Percentiles rank a stretch among this genome's conserved stretches.
These are phyloP conservation scores for Acanthamoeba sp. DNA, from an alignment of 208 protist species.

Conservation along the genomic window DNA sequence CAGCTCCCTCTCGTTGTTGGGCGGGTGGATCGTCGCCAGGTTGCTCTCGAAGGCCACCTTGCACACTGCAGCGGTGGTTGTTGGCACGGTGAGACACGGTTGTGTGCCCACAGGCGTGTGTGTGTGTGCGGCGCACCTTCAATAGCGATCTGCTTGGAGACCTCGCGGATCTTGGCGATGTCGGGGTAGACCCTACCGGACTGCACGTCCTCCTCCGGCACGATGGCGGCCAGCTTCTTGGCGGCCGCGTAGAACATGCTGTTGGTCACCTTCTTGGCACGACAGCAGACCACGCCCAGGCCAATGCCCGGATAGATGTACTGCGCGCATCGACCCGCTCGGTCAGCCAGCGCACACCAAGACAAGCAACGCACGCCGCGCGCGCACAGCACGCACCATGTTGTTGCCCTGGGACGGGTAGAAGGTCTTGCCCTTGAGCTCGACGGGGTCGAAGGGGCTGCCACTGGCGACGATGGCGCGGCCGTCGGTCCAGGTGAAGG, in stretches of 20 bases:
- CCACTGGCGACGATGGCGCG: constrained; percentile 96
- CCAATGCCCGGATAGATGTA: constrained; percentile 92
- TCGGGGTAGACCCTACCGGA: constrained; percentile 79
- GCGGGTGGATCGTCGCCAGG: constrained; percentile 36
- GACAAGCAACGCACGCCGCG: background rate
- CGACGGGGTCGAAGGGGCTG: constrained; percentile 94
- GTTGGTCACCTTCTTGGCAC: constrained; percentile 92
- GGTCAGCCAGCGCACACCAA: background rate
- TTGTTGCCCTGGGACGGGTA: constrained; percentile 97
- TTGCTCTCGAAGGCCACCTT: constrained; percentile 7
- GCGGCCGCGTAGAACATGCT: constrained; percentile 92
- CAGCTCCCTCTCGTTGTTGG: constrained; percentile 1
- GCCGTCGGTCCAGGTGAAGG: constrained; percentile 95
- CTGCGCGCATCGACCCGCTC: background rate
- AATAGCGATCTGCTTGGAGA: constrained; percentile 77
- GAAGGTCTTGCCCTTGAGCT: constrained; percentile 91
- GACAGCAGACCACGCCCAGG: constrained; percentile 88
- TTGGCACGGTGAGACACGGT: background rate
- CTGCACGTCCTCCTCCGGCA: constrained; percentile 75
- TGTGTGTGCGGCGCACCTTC: constrained; percentile 37
- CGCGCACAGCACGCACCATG: constrained; percentile 82
- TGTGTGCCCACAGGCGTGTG: no score
- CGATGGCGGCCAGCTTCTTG: background rate
- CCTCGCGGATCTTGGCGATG: constrained; percentile 77
- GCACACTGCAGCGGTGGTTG: background rate